Percentiles rank a stretch among this genome's conserved stretches.
Conservation (phyloP, 1,284 basidiomycete species). For the Athelia psychrophila region DNA sequence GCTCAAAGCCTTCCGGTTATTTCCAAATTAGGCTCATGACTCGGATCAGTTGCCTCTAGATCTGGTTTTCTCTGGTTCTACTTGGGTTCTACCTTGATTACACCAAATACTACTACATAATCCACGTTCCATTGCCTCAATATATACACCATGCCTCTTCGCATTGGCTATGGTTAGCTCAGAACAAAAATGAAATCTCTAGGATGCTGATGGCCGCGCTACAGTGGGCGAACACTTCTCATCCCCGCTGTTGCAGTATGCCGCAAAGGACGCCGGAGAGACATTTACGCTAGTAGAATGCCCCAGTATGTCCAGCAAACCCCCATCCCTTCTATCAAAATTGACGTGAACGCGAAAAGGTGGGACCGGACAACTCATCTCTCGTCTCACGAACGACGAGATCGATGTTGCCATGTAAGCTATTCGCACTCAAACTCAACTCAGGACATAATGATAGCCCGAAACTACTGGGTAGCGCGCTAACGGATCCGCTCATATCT, state of each 20-base stretch:
- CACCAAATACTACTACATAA: no score
- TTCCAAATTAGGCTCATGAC: no score
- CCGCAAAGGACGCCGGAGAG: constrained; percentile 58
- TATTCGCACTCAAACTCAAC: constrained; percentile 3
- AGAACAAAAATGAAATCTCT: not conserved
- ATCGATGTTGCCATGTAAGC: constrained; percentile 87
- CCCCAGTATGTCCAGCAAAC: constrained; percentile 78
- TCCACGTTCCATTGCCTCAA: no score
- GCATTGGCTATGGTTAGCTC: constrained; percentile 42
- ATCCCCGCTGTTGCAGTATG: constrained; percentile 81
- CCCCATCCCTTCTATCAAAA: no score
- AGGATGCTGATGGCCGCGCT: not conserved
- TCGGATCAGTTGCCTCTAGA: no score
- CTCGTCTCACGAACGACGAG: constrained; percentile 77
- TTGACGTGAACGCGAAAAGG: constrained; percentile 38
- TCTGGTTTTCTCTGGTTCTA: no score
- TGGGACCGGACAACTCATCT: constrained; percentile 90
- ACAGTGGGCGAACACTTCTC: constrained; percentile 89
- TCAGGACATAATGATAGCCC: no score
- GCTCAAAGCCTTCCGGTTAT: no score
- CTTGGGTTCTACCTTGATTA: no score
- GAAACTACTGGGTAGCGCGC: no score
- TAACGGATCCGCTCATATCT: constrained; percentile 92
- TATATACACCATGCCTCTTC: constrained; percentile 38
- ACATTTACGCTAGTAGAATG: constrained; percentile 88